Evolutionary conservation across 2,329 filamentous ascomycete species (phyloP), one percentile per base, ranked within the genome.

Genomic region (Fusarium caatingaense): DNA sequence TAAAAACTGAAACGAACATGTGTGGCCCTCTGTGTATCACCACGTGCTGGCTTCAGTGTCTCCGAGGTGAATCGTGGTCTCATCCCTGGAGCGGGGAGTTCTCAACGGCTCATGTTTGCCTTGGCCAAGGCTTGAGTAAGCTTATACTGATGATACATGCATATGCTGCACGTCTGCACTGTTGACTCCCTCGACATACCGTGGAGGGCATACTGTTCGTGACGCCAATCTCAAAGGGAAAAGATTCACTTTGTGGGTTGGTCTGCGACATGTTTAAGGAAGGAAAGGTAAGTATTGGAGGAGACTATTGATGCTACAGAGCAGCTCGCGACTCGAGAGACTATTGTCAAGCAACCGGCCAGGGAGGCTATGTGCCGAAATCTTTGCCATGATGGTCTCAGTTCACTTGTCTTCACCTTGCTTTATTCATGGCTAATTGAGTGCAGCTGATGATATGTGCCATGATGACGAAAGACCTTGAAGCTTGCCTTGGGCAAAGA

Each of bases 81-180:
- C 27, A 80, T 82, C 54, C 80, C 78, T 16, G 78, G 78, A 25
- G 78, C 76, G n/a, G 80, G 80, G 40, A 78, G 80, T 27, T 79
- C 77, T 8, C 78, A 80, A 64, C 75, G 80, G 40, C 72, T 81
- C 47, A 78, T 78, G 9, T 76, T 73, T 50, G 76, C 78, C 44
- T 62, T 80, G 41, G 77, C 76, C 64, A 81, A 81, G 68, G 79
- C 75, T 72, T 76, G 74, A 65, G 78, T 79, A 65, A 65, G 79
- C 60, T 64, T 15, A 42, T 8, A 30, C 45, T 37, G 21, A 20
- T 16, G 34, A 25, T 28, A 41, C 15, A 41, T 41, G 23, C 47
- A 41, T 21, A 25, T 27, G 27, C 34, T n/a, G 23, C 23, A 40
- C 12, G 30, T 10, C 11, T 25, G 8, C 41, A 41, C 56, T 56